phyloP scores from a whole-genome alignment of 75 land plant species.

The Larix kaempferi region DNA sequence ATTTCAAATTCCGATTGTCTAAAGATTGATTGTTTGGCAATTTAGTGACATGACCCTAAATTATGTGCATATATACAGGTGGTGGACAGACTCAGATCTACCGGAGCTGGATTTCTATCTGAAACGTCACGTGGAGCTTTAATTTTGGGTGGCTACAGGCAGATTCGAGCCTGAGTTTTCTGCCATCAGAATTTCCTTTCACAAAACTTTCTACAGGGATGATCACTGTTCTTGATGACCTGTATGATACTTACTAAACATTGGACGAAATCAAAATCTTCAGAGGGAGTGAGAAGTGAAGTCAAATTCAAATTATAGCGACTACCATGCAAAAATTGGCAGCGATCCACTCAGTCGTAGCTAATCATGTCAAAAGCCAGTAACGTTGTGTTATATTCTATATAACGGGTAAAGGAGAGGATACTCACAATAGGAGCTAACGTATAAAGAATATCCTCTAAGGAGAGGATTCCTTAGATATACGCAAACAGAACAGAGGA shows the following conservation, averaged over 20 bases:
- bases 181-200: conserved; percentile 2
- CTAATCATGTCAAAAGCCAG: neutral
- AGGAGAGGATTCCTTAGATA: no score
- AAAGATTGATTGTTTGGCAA: no score
- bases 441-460: no score
- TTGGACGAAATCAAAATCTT: conserved; percentile 29
- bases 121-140: neutral
- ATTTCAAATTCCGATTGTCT: no score
- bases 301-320: neutral
- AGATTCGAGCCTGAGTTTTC: neutral
- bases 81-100: neutral
- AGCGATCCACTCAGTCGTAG: no score
- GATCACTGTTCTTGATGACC: conserved; percentile 32
- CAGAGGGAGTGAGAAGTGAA: conserved; percentile 25
- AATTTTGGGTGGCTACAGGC: neutral
- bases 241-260: conserved; percentile 33
- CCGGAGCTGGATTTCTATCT: neutral
- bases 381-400: neutral
- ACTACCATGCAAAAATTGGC: no score
- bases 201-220: conserved; percentile 14
- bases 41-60: neutral
- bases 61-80: neutral
- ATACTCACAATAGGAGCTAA: no score
- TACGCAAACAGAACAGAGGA: no score
- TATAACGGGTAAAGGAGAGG: no score